Base-by-base conservation (phyloP, 2,329 filamentous ascomycete species). In the Aspergillus sp. region DNA sequence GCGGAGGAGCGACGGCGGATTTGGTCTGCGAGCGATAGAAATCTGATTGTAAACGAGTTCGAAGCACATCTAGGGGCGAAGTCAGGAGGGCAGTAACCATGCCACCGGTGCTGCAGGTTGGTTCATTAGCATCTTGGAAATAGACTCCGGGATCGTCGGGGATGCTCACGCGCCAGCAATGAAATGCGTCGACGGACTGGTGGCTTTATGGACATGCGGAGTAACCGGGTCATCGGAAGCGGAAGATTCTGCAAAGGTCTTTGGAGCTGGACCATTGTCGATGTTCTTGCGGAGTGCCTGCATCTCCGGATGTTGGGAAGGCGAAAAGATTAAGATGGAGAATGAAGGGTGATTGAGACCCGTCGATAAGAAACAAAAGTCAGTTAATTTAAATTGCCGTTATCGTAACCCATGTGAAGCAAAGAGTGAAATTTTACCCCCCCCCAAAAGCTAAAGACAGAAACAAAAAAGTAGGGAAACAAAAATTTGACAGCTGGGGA, bases 1-100 rank as follows among this genome's bases (percentile, higher is more conserved):
- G 79, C 52, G 80, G 79, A 46, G 85, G 83, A 20, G 84, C 78
- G 11, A 85, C 83, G 20, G 87, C 85, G 31, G 84, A 84, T 45
- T 55, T 60, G 55, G 95, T 83, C 75, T 96, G 55, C 10, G 42
- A 53, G n/a, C 96, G 92, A 81, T 97, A 97, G 75, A 95, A 96
- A 72, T 96, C 93, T 12, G 92, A 92, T 76, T 98, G 94, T 58
- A 98, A 81, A 39, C 96, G 96, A 47, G 94, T 98, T 81, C 97
- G 96, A 76, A 97, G 96, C 60, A 98, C 94, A 80, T 98, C 94
- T 67, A 98, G 87, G 39, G 94, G 94, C 73, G 93, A 97, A 54
- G 93, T 96, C 61, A 96, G 89, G 55, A 97, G 84, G 55, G 93
- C 94, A 11, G 92, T 96, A 36, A 90, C 91, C 71, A 96, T 91